phyloP scores from a whole-genome alignment of 164 flowering plant species.

The Piper betle region DNA sequence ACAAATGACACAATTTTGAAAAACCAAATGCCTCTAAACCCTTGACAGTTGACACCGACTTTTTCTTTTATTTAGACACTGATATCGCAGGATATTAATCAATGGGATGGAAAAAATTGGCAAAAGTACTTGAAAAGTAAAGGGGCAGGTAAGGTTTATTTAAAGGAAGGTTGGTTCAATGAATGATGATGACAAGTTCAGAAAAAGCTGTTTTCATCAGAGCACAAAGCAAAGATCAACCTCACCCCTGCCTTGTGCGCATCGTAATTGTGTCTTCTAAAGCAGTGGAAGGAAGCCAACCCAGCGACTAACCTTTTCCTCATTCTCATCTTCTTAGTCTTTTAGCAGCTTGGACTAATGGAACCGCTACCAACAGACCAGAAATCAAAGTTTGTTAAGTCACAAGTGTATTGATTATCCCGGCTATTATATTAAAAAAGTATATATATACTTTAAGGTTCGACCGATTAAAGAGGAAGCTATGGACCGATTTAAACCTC shows the following conservation, averaged over 20 bases:
- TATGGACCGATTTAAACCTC: too few species aligned
- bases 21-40: too few species aligned
- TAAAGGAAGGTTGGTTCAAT: background rate
- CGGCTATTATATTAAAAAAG: too few species aligned
- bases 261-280: conserved; percentile 16
- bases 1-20: too few species aligned
- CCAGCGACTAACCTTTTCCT: too few species aligned
- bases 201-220: conserved; percentile 3
- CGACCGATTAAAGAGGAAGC: too few species aligned
- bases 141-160: background rate
- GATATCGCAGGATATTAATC: background rate
- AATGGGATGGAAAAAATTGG: background rate
- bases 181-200: conserved; percentile 6
- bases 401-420: too few species aligned
- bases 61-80: too few species aligned
- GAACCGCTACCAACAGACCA: too few species aligned
- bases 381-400: too few species aligned
- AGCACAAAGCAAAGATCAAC: conserved; percentile 6
- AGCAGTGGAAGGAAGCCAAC: conserved; percentile 11
- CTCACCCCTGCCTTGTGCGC: conserved; percentile 6
- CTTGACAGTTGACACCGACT: too few species aligned
- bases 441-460: too few species aligned
- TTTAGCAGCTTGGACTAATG: background rate
- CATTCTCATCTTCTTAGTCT: background rate
- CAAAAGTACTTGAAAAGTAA: background rate